Evolutionary conservation across 1,284 basidiomycete genomes (phyloP).

Genomic region (Pseudozyma thailandica): DNA sequence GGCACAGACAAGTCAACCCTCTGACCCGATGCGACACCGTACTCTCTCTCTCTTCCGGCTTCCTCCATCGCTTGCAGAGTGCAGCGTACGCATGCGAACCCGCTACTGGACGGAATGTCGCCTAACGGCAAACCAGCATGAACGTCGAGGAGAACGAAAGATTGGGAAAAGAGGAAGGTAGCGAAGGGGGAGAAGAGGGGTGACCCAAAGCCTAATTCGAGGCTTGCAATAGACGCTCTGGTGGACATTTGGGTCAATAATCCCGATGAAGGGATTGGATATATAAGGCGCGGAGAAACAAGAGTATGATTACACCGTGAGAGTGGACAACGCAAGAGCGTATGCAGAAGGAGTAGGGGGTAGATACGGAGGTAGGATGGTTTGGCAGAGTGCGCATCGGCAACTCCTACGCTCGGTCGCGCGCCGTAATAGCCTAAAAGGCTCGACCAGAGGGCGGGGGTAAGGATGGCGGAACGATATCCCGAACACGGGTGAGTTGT

Average conservation of each 20-base stretch:
- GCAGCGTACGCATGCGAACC: no score
- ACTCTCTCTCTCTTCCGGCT: background rate
- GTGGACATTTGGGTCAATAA: constrained; percentile 53
- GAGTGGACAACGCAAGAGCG: background rate
- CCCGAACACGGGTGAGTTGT: constrained; percentile 5
- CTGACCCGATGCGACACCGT: background rate
- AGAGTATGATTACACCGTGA: constrained; percentile 37
- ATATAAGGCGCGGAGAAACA: background rate
- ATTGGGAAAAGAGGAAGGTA: constrained; percentile 1
- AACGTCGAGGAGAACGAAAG: background rate
- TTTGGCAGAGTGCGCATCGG: no score
- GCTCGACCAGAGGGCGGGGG: background rate
- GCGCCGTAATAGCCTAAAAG: background rate
- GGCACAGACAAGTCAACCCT: constrained; percentile 4
- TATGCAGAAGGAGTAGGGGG: constrained; percentile 1
- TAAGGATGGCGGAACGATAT: background rate
- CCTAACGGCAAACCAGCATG: background rate
- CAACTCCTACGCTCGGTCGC: background rate
- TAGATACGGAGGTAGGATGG: no score
- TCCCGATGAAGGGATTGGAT: background rate
- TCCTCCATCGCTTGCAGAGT: background rate
- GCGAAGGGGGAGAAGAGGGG: constrained; percentile 7
- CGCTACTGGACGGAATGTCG: no score
- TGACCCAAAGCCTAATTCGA: constrained; percentile 55
- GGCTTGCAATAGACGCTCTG: constrained; percentile 46